Evolutionary conservation across 257 asterid species (phyloP).

Genomic region (Mentha longifolia): DNA sequence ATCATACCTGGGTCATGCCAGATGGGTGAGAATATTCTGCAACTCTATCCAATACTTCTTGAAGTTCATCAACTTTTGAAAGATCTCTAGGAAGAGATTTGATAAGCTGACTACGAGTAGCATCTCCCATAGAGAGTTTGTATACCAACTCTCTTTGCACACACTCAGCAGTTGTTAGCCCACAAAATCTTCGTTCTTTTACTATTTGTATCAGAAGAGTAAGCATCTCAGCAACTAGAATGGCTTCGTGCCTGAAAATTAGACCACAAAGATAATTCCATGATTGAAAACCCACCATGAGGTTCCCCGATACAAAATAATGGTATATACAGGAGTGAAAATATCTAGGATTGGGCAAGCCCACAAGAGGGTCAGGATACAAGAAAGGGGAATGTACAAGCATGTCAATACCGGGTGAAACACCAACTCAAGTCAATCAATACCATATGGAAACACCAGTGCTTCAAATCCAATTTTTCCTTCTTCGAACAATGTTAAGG

Average conservation of each 20-base stretch:
- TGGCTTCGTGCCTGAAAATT: slow-evolving; percentile 81
- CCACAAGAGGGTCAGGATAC: slow-evolving; percentile 2
- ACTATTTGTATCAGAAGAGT: slow-evolving; percentile 84
- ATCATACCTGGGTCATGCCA: slow-evolving; percentile 90
- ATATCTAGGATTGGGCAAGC: slow-evolving; percentile 1
- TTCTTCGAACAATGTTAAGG: slow-evolving; percentile 8
- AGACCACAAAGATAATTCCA: slow-evolving; percentile 21
- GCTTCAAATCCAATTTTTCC: slow-evolving; percentile 12
- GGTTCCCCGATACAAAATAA: neutral
- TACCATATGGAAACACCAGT: neutral
- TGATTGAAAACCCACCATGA: slow-evolving; percentile 21
- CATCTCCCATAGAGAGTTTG: slow-evolving; percentile 83
- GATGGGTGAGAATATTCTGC: slow-evolving; percentile 94
- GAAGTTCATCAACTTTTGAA: slow-evolving; percentile 74
- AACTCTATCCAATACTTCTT: slow-evolving; percentile 73
- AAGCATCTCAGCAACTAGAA: slow-evolving; percentile 84
- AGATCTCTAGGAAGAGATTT: slow-evolving; percentile 92
- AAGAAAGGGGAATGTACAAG: slow-evolving; percentile 5
- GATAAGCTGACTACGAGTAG: slow-evolving; percentile 93
- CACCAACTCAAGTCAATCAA: slow-evolving; percentile 30
- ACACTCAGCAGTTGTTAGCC: slow-evolving; percentile 78
- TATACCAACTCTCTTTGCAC: slow-evolving; percentile 80
- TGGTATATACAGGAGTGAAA: slow-evolving; percentile 16
- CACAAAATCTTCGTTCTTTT: slow-evolving; percentile 92
- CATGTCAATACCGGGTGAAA: slow-evolving; percentile 17